Conservation (phyloP, 768 basidiomycete species). For the Phylloporus rhodoxanthus region DNA sequence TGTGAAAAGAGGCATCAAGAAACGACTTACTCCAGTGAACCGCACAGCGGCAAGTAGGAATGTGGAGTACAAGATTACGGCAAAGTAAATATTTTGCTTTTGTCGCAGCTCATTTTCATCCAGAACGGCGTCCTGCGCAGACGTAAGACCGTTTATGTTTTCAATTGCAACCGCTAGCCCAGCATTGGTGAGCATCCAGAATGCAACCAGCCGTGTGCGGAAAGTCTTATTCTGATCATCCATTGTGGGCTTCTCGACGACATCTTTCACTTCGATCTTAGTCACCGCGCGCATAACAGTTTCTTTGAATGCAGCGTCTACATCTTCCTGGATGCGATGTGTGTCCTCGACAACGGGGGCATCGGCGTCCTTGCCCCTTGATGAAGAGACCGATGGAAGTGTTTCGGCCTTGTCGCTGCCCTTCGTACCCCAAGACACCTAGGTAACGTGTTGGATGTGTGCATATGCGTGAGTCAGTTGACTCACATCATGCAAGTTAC, state of each 20-base stretch:
- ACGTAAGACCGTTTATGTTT: slow-evolving; percentile 61
- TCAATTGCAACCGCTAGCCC: slow-evolving; percentile 67
- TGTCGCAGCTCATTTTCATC: slow-evolving; percentile 39
- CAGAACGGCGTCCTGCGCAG: slow-evolving; percentile 29
- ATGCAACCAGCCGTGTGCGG: slow-evolving; percentile 79
- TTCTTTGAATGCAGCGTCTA: slow-evolving; percentile 87
- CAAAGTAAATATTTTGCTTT: slow-evolving; percentile 65
- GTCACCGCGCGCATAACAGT: slow-evolving; percentile 85
- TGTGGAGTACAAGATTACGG: slow-evolving; percentile 74
- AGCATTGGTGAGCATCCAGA: slow-evolving; percentile 77
- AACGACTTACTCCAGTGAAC: slow-evolving; percentile 62
- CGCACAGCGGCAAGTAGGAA: slow-evolving; percentile 67
- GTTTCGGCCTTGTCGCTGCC: slow-evolving; percentile 92
- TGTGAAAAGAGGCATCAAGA: background rate
- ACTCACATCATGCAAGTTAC: slow-evolving; percentile 85
- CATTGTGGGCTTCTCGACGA: slow-evolving; percentile 69
- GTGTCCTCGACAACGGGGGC: slow-evolving; percentile 82
- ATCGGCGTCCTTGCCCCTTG: slow-evolving; percentile 70
- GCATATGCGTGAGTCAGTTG: background rate
- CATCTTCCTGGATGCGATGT: slow-evolving; percentile 76
- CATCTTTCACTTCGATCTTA: slow-evolving; percentile 62
- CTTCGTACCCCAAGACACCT: slow-evolving; percentile 94
- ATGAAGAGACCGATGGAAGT: slow-evolving; percentile 82
- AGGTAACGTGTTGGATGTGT: slow-evolving; percentile 2
- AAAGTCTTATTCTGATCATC: slow-evolving; percentile 92